Evolutionary conservation across 2,329 filamentous ascomycete genomes (phyloP).

Genomic region (Claviceps humidiphila): DNA sequence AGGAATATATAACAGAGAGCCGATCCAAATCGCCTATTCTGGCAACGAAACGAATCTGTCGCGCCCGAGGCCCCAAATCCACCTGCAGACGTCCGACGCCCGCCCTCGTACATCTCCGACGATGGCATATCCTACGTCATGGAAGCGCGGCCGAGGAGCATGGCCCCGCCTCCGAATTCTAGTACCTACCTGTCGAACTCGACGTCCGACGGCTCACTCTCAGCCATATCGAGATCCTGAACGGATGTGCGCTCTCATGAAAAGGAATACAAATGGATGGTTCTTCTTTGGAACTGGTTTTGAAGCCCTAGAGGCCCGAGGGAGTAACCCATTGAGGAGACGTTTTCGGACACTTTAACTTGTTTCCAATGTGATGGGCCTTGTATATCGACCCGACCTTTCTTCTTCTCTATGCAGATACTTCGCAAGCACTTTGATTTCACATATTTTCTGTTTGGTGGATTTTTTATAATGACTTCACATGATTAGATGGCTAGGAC

Average conservation of each 20-base stretch:
- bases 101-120: conserved; percentile 65
- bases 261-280: background rate
- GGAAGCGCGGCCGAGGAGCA: conserved; percentile 49
- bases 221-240: background rate
- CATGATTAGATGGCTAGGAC: too few species aligned
- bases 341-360: too few species aligned
- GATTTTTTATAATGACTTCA: too few species aligned
- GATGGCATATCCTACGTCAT: conserved; percentile 62
- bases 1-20: conserved; percentile 38
- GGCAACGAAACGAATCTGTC: conserved; percentile 50
- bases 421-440: too few species aligned
- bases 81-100: conserved; percentile 29
- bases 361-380: too few species aligned
- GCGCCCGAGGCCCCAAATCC: conserved; percentile 9
- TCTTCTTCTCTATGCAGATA: too few species aligned
- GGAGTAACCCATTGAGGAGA: too few species aligned
- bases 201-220: background rate
- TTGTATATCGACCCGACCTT: too few species aligned
- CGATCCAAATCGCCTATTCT: conserved; percentile 69
- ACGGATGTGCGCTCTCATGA: background rate
- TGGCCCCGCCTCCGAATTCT: conserved; percentile 33
- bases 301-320: too few species aligned
- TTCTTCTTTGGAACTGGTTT: too few species aligned
- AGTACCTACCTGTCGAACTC: background rate
- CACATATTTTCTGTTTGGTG: too few species aligned